Conservation (phyloP, 2,329 filamentous ascomycete genomes). For the Aspergillus versicolor region DNA sequence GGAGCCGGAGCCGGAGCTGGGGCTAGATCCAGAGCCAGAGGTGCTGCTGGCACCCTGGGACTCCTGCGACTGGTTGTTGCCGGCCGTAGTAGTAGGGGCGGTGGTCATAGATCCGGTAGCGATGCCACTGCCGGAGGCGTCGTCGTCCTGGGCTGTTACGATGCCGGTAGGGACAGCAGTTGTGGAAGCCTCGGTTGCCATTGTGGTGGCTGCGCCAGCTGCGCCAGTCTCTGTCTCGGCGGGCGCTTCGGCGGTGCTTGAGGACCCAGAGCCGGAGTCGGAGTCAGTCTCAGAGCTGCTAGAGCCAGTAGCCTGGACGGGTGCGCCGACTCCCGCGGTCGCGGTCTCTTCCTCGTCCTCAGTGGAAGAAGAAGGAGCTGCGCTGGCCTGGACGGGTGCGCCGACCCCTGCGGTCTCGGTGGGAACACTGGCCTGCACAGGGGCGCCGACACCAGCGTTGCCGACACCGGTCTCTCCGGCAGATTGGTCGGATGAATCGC, state of each 20-base stretch:
- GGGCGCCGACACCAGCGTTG: too few relatives aligned
- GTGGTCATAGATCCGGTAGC: neutral
- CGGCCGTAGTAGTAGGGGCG: neutral
- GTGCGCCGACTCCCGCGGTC: neutral
- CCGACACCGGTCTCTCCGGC: constrained; percentile 10
- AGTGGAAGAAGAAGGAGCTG: too few relatives aligned
- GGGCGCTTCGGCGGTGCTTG: neutral
- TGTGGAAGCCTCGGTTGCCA: neutral
- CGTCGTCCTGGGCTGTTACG: constrained; percentile 21
- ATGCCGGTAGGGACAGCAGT: constrained; percentile 9
- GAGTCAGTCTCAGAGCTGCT: neutral
- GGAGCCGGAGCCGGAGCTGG: neutral
- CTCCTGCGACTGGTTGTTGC: neutral
- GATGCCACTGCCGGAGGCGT: constrained; percentile 8
- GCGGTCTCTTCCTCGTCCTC: too few relatives aligned
- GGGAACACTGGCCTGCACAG: too few relatives aligned
- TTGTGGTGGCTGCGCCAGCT: neutral
- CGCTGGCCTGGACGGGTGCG: too few relatives aligned
- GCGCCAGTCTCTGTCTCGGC: neutral
- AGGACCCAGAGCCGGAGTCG: neutral
- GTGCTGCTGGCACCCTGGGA: neutral
- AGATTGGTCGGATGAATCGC: constrained; percentile 7
- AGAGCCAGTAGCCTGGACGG: neutral
- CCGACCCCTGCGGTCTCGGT: too few relatives aligned
- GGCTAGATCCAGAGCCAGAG: neutral